Conservation (phyloP, 441 rosid species). For the Eruca vesicaria region DNA sequence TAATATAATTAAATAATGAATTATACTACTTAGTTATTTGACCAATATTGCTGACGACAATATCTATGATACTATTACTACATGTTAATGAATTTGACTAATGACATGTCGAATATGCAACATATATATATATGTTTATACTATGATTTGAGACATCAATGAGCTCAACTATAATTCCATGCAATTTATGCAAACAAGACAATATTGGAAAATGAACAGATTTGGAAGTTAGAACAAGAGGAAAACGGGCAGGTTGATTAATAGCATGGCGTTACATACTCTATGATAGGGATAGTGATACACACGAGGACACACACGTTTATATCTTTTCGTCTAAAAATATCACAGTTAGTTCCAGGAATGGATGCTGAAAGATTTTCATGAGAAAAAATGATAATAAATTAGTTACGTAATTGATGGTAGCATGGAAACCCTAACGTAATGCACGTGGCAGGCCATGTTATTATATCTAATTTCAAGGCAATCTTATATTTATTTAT, state of each 20-base stretch:
- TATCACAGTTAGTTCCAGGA: conserved; percentile 27
- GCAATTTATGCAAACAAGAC: background rate
- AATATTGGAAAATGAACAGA: background rate
- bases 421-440: conserved; percentile 39
- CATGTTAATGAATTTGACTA: background rate
- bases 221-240: background rate
- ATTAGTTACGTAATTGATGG: conserved; percentile 30
- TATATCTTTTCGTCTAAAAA: background rate
- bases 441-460: conserved; percentile 36
- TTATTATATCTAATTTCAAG: conserved; percentile 27
- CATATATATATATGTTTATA: background rate
- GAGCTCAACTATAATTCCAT: background rate
- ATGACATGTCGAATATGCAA: background rate
- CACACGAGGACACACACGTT: background rate
- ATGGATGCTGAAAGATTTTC: conserved; percentile 18
- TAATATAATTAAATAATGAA: background rate
- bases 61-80: background rate
- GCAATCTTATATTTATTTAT: background rate
- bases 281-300: background rate
- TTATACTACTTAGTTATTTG: background rate
- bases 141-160: background rate
- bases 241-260: background rate
- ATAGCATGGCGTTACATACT: background rate
- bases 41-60: background rate
- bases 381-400: background rate